Base-by-base conservation (phyloP, 805 yeast genomes). In the Teunomyces lycoperdinae region DNA sequence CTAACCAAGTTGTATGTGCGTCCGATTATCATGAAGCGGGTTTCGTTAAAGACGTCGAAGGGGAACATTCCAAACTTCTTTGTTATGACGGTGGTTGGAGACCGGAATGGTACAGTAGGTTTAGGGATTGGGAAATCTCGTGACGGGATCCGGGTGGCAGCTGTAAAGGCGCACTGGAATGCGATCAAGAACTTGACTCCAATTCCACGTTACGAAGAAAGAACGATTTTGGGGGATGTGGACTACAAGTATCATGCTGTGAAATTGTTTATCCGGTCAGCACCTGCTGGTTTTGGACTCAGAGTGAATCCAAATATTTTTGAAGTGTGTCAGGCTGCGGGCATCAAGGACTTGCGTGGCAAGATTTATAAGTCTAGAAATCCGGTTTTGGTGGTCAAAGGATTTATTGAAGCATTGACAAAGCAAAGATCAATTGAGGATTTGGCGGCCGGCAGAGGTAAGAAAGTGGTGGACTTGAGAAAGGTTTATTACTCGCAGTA, bases 111-210 rank as follows among this genome's bases (percentile, higher is more conserved):
- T 54, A 87, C 89, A 85, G 76, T 94, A 50, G 98, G 98, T 32
- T 74, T 91, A 43, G 99, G 98, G 43, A 96, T 90, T 67, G 99
- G 98, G 52, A 89, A 88, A 62, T 92, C 94, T 51, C 76, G 89
- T 56, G 84, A 80, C 47, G 89, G 85, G 50, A 79, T 85, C 71
- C 72, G 85, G 44, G 78, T 79, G 46, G 96, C 98, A 2, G 78
- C 85, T 30, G 71, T 79, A 35, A 87, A 89, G 63, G 96, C 98
- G 4, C 89, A 85, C 66, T 88, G 96, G 96, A 85, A 87, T 61
- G 97, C 98, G 1, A 86, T 91, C 46, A 88, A 89, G 67, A 89
- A 89, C 66, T 74, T 94, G 62, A 78, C 79, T 36, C 81, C 83
- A 56, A 79, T 94, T 45, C 96, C 96, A 48, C 80, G 97, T 57